Evolutionary conservation across 2,329 filamentous ascomycete species (phyloP).

Genomic region (Alternaria arborescens): DNA sequence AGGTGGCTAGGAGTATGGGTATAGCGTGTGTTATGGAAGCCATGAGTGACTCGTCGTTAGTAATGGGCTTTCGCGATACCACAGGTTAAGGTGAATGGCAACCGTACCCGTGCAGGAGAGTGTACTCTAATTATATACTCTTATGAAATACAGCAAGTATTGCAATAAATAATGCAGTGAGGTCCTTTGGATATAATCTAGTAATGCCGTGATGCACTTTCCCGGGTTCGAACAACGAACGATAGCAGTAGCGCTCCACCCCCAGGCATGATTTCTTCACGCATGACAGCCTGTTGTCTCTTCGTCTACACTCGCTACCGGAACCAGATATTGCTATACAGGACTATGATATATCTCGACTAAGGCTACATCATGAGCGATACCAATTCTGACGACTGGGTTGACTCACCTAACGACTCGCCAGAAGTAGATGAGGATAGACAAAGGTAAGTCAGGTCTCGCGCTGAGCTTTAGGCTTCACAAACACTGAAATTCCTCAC

Average conservation of each 20-base stretch:
- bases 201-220: not conserved
- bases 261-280: not conserved
- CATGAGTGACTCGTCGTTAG: not conserved
- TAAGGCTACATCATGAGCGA: conserved; percentile 4
- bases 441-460: not conserved
- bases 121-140: fast-evolving
- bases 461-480: not conserved
- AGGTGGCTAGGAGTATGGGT: not conserved
- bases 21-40: not conserved
- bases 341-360: not conserved
- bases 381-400: conserved; percentile 8
- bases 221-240: not conserved
- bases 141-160: not conserved
- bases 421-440: not conserved
- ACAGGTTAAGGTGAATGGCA: not conserved
- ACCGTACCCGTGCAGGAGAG: not conserved
- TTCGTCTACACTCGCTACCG: not conserved
- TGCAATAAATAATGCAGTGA: not conserved
- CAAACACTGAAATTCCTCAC: not conserved
- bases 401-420: not conserved
- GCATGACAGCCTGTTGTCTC: not conserved
- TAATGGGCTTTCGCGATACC: not conserved
- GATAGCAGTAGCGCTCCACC: not conserved
- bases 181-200: not conserved
- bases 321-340: not conserved